Evolutionary conservation across 2,329 filamentous ascomycete genomes (phyloP).

Genomic region (Sphaceloma murrayae): DNA sequence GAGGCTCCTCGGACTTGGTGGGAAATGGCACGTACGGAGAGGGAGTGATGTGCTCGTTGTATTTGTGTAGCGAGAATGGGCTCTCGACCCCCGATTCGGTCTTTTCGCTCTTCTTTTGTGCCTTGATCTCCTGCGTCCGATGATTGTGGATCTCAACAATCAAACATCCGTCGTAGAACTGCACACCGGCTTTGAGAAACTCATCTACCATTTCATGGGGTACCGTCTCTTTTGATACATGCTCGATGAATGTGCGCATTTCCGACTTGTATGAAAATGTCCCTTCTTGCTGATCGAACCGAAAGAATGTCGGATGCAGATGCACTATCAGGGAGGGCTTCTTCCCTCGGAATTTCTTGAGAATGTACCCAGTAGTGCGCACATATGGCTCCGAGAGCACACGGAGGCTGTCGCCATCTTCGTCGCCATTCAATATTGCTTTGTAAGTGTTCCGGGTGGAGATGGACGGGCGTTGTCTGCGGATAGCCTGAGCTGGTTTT

Average conservation of each 20-base stretch:
- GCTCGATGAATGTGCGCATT: slow-evolving; percentile 73
- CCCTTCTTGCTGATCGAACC: slow-evolving; percentile 88
- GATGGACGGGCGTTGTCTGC: slow-evolving; percentile 32
- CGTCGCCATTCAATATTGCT: slow-evolving; percentile 23
- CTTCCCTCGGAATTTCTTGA: slow-evolving; percentile 65
- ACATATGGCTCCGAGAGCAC: slow-evolving; percentile 39
- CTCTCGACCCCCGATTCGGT: slow-evolving; percentile 49
- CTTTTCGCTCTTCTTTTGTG: slow-evolving; percentile 34
- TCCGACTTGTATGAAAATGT: slow-evolving; percentile 88
- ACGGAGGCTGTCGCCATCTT: slow-evolving; percentile 19
- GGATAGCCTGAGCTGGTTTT: slow-evolving; percentile 34
- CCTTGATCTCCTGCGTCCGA: slow-evolving; percentile 54
- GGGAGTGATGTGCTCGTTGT: slow-evolving; percentile 80
- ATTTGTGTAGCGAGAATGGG: slow-evolving; percentile 83
- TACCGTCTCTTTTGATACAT: slow-evolving; percentile 64
- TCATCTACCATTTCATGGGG: slow-evolving; percentile 83
- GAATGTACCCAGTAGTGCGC: slow-evolving; percentile 63
- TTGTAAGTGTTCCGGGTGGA: slow-evolving; percentile 22
- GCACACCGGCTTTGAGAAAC: slow-evolving; percentile 59
- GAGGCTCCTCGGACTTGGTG: slow-evolving; percentile 23
- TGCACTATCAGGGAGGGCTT: slow-evolving; percentile 80
- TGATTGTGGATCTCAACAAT: slow-evolving; percentile 94
- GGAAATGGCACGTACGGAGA: slow-evolving; percentile 74
- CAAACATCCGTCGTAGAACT: slow-evolving; percentile 86
- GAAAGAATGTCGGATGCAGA: slow-evolving; percentile 74